These are phyloP conservation scores for Paracamarosporium sp. DNA, from an alignment of 2,329 filamentous ascomycete species.

Conservation along the genomic window DNA sequence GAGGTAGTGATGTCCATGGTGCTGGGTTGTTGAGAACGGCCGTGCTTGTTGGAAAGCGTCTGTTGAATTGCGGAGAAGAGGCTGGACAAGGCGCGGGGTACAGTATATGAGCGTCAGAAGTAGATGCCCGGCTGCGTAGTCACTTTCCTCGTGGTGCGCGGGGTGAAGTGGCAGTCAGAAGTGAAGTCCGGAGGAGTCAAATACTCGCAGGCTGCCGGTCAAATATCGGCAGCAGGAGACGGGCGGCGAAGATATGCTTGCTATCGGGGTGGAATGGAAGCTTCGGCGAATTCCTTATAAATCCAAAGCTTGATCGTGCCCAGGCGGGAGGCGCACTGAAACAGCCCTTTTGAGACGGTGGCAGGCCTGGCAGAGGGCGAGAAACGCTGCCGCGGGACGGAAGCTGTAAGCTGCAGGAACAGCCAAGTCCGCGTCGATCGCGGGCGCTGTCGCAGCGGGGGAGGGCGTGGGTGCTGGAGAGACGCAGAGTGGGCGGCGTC, in stretches of 20 bases:
- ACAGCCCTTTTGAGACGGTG: neutral
- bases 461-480: neutral
- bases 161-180: neutral
- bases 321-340: neutral
- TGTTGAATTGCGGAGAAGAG: neutral
- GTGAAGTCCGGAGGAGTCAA: neutral
- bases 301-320: neutral
- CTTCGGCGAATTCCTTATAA: slow-evolving; percentile 4
- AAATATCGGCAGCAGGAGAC: slow-evolving; percentile 1
- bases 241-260: neutral
- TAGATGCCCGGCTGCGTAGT: neutral
- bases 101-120: neutral
- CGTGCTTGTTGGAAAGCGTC: neutral
- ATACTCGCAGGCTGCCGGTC: neutral
- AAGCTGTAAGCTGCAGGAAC: neutral
- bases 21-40: slow-evolving; percentile 7
- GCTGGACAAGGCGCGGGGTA: neutral
- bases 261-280: neutral
- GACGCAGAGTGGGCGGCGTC: neutral
- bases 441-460: neutral
- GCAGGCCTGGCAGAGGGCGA: neutral
- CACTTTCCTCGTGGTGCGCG: neutral
- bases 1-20: slow-evolving; percentile 39
- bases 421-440: slow-evolving; percentile 2
- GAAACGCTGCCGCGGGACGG: neutral